Percentiles rank a stretch among this genome's conserved stretches.
These are phyloP conservation scores for Penicillium psychrosexuale DNA, from an alignment of 2,329 filamentous ascomycete genomes.

Conservation along the genomic window DNA sequence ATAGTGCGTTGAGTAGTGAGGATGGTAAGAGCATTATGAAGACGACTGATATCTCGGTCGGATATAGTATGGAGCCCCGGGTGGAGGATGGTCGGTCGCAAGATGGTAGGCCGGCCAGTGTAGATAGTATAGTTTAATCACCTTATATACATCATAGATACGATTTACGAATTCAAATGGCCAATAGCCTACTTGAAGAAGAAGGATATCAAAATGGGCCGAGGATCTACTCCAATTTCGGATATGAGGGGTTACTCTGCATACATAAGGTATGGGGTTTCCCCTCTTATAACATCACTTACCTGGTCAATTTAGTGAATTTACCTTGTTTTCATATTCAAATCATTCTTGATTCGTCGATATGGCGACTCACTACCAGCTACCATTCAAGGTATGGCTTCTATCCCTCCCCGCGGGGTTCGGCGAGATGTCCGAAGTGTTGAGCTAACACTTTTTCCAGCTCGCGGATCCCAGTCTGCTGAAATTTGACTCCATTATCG, in stretches of 20 bases:
- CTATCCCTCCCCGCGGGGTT: not conserved
- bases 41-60: constrained; percentile 20
- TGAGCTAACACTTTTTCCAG: constrained; percentile 29
- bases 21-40: constrained; percentile 21
- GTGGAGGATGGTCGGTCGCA: constrained; percentile 3
- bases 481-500: constrained; percentile 51
- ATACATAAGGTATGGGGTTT: not conserved
- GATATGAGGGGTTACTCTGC: not conserved
- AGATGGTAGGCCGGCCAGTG: constrained; percentile 13
- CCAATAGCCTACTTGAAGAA: not conserved
- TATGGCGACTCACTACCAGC: constrained; percentile 36
- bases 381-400: constrained; percentile 38
- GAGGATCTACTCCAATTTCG: not conserved
- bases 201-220: not conserved
- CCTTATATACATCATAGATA: not conserved
- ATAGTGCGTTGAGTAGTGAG: constrained; percentile 9
- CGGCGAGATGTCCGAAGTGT: constrained; percentile 20
- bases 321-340: not conserved
- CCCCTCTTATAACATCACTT: not conserved
- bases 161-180: not conserved
- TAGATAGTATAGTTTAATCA: constrained; percentile 19
- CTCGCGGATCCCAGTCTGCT: constrained; percentile 50
- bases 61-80: constrained; percentile 10
- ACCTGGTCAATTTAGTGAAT: not conserved
- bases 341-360: not conserved